Conservation (phyloP, 2,329 filamentous ascomycete genomes). For the Falciphora oryzae region DNA sequence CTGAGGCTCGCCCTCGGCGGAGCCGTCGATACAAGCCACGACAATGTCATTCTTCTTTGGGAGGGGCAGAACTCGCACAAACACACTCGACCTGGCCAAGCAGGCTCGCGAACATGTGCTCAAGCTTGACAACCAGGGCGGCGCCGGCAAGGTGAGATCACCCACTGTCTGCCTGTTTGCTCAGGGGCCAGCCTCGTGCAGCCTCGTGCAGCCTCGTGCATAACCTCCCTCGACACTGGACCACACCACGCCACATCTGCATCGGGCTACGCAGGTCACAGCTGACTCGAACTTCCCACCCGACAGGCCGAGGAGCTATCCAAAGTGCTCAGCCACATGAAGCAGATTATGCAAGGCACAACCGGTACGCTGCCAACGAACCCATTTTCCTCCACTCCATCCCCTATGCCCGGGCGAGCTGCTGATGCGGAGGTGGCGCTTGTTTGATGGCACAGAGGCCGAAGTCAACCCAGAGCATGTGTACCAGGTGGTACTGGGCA, state of each 20-base stretch:
- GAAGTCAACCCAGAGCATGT: constrained; percentile 86
- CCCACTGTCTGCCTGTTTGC: too few relatives aligned
- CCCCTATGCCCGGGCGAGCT: background rate
- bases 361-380: constrained; percentile 55
- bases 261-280: too few relatives aligned
- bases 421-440: background rate
- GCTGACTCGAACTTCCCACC: too few relatives aligned
- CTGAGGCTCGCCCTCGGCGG: background rate
- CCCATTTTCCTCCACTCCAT: background rate
- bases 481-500: constrained; percentile 73
- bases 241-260: too few relatives aligned
- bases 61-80: constrained; percentile 19
- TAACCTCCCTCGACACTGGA: constrained; percentile 1
- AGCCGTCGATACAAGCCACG: background rate
- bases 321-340: constrained; percentile 84
- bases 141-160: constrained; percentile 11
- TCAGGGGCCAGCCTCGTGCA: too few relatives aligned
- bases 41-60: constrained; percentile 22
- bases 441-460: constrained; percentile 51
- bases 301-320: constrained; percentile 77
- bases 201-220: too few relatives aligned
- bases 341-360: constrained; percentile 86
- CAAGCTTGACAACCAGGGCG: constrained; percentile 14
- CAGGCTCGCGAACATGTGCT: constrained; percentile 19
- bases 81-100: constrained; percentile 19